Evolutionary conservation across 2,329 filamentous ascomycete species (phyloP).

Genomic region (Pyrenochaeta sp.): DNA sequence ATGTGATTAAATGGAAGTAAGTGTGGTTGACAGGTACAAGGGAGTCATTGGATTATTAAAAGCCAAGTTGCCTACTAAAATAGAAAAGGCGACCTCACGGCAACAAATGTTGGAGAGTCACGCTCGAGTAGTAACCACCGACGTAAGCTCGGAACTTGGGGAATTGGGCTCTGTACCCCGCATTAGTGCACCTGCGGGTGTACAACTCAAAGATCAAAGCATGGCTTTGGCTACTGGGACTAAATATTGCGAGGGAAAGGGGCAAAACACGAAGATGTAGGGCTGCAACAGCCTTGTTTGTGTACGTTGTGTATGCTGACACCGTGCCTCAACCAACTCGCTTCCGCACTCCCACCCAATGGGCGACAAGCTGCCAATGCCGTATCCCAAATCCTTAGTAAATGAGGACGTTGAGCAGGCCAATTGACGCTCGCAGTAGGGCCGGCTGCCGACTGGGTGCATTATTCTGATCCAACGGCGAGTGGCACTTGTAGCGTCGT

Average conservation of each 20-base stretch:
- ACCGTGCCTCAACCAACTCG: no score
- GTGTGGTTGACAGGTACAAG: no score
- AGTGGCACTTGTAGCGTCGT: no score
- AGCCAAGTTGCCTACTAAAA: background rate
- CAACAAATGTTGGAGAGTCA: background rate
- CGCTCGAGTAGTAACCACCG: background rate
- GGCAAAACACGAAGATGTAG: background rate
- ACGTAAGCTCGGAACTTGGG: slow-evolving; percentile 7
- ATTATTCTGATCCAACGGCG: no score
- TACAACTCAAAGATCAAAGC: background rate
- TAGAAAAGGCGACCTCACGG: background rate
- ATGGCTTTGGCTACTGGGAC: background rate
- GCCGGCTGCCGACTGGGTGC: no score
- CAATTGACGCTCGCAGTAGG: no score
- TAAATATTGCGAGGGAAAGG: background rate
- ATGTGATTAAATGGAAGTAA: background rate
- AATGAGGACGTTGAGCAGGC: no score
- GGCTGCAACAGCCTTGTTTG: no score
- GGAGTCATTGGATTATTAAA: background rate
- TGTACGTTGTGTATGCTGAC: no score
- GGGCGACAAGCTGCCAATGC: no score
- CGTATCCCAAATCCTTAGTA: no score
- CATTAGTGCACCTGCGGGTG: slow-evolving; percentile 1
- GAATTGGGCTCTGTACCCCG: background rate
- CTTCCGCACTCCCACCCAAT: no score